Evolutionary conservation across 2,329 filamentous ascomycete genomes (phyloP), one percentile per base, ranked within the genome.

Genomic region (Ophiostoma triangulosporum): DNA sequence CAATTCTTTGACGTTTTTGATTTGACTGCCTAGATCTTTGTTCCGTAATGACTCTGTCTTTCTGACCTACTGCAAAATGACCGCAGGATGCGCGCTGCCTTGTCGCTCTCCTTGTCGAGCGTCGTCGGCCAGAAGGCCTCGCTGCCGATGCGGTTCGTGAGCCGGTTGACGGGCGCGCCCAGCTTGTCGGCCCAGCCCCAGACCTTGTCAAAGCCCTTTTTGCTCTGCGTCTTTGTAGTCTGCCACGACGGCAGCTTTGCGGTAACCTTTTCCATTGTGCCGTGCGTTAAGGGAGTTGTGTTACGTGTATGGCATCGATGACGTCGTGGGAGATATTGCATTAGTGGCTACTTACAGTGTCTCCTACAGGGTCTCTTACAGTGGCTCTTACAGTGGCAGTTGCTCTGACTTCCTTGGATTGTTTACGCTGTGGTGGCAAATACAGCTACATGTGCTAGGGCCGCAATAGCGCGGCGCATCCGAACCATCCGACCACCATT

Each of bases 41-140:
- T 8, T 46, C 15, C 5, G 1, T 40, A 50, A 11, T 46, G 3
- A 3, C 8, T 38, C 48, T 11, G 35, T 27, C 5, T 9, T 14
- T n/a, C 6, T 1, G 9, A 53, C 65, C 49, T 56, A 70, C 68
- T 83, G 69, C 83, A 87, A 65, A 88, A 88, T 59, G 80, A 84
- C 60, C 83, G 75, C 55, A 88, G 68, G 49, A 88, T 88, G 27
- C 84, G 75, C 22, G 85, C 84, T 3, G 84, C 83, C 68, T 88
- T 88, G 69, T 84, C 82, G 62, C 80, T 81, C 68, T 88, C 85
- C 63, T 83, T 82, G 61, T 87, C 83, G 60, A 88, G 69, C 4
- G 77, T 80, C 27, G 81, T 84, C 3, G 85, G 84, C 84, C 84
- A 88, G 64, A 86, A 88, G 12, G 83, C 82, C 64, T 88, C 84